Conservation (phyloP, 108 stramenopile genomes). For the Fragilariopsis cylindrus region DNA sequence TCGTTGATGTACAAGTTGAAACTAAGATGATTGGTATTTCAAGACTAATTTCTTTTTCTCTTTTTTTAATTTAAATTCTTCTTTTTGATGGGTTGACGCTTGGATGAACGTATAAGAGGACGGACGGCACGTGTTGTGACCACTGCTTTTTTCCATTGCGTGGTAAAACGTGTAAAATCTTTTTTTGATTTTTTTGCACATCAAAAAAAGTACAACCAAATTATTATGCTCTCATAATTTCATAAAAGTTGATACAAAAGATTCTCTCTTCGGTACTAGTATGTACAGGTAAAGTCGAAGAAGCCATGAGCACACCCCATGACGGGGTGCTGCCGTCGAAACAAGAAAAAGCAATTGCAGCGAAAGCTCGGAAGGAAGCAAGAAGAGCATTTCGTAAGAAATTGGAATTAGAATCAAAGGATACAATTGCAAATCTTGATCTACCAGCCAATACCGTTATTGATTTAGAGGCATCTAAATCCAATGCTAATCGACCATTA, state of each 20-base stretch:
- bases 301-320: too few species aligned
- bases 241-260: neutral
- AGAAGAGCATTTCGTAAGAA: constrained; percentile 7
- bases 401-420: constrained; percentile 4
- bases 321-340: neutral
- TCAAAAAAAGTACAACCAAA: neutral
- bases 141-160: too few species aligned
- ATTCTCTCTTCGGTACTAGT: too few species aligned
- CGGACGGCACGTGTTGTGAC: too few species aligned
- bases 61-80: too few species aligned
- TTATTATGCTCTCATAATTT: neutral
- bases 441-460: neutral
- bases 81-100: too few species aligned
- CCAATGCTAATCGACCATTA: constrained; percentile 5
- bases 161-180: too few species aligned
- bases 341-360: constrained; percentile 4
- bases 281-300: too few species aligned
- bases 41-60: too few species aligned
- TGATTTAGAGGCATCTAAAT: constrained; percentile 3
- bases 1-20: neutral
- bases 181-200: too few species aligned
- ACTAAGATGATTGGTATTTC: neutral
- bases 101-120: too few species aligned
- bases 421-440: neutral
- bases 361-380: constrained; percentile 8